Evolutionary conservation across 208 protist genomes (phyloP), one percentile per base, ranked within the genome.

Genomic region (Leishmania martiniquensis): DNA sequence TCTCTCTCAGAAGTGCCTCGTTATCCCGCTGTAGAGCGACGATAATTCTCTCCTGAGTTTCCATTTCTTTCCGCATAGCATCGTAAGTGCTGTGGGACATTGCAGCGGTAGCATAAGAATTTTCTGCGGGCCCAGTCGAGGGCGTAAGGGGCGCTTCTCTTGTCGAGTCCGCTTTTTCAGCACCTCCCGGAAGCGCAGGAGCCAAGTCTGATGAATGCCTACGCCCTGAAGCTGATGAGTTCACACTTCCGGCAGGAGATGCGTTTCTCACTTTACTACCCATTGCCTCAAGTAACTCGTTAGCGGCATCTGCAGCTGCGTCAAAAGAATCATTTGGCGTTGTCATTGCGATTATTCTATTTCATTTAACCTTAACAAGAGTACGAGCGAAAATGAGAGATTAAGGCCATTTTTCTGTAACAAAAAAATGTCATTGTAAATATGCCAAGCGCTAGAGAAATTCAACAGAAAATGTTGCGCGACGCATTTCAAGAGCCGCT

Each of bases 41-140:
- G n/a, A 94, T 83, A 49, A 96, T 89, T 78, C 78, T 82, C 32
- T 96, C 92, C 60, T 93, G 90, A 37, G 91, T 92, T 39, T 86
- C 69, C 62, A 96, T 83, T 55, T 93, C 90, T 45, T 76, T 85
- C 49, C 57, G 80, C 6, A 93, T 45, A 45, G 55, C 42, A n/a
- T 88, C 82, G 13, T 85, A 65, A 29, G 82, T 73, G 0, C 76
- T 76, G 15, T 59, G 25, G 5, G 6, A n/a, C 34, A 42, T 39
- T 25, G 45, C 20, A 15, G 20, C 44, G 2, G 4, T 74, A 47
- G 5, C 13, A 42, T 60, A 42, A 25, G n/a, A 39, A 34, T 49
- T 74, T 59, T 60, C 51, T 25, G 34, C 67, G 4, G 51, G 62
- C 42, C 45, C 67, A 42, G n/a, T 55, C 20, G 47, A 52, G 29